These are phyloP conservation scores for Didymosphaeria variabile DNA, from an alignment of 2,329 filamentous ascomycete species.

Conservation along the genomic window DNA sequence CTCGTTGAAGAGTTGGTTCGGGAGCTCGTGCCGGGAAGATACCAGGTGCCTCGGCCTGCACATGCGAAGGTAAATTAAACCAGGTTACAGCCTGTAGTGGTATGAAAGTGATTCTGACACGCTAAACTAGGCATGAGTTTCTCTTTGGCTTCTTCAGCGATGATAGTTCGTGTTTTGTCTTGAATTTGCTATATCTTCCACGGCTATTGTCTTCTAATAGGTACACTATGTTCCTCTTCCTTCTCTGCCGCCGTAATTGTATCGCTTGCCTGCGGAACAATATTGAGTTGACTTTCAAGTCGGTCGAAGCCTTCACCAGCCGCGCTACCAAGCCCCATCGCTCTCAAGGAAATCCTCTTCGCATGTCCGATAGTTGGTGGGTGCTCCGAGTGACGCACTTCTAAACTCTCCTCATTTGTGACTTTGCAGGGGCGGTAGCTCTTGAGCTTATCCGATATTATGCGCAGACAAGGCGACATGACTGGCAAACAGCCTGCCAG, in stretches of 20 bases:
- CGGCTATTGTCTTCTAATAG: background rate
- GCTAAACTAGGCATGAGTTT: background rate
- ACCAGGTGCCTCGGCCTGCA: background rate
- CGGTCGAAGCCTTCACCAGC: conserved; percentile 7
- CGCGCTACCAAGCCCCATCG: conserved; percentile 2
- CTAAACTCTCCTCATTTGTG: background rate
- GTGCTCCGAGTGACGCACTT: background rate
- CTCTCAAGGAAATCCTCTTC: conserved; percentile 4
- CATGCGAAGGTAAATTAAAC: background rate
- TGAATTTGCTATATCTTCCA: background rate
- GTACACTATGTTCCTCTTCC: background rate
- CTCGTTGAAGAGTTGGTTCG: conserved; percentile 3
- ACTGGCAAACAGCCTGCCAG: conserved; percentile 6
- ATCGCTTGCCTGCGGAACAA: background rate
- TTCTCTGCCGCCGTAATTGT: background rate
- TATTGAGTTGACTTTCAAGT: conserved; percentile 1
- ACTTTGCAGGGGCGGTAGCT: background rate
- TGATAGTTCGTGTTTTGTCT: background rate
- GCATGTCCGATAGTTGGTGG: conserved; percentile 4
- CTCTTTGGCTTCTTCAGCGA: background rate
- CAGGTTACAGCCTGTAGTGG: background rate
- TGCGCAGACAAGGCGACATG: conserved; percentile 11
- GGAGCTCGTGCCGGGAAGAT: background rate
- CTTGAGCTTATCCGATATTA: conserved; percentile 9
- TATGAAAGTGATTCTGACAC: background rate